Evolutionary conservation across 179 eudicot species (phyloP).

Genomic region (Heliamphora pulchella): DNA sequence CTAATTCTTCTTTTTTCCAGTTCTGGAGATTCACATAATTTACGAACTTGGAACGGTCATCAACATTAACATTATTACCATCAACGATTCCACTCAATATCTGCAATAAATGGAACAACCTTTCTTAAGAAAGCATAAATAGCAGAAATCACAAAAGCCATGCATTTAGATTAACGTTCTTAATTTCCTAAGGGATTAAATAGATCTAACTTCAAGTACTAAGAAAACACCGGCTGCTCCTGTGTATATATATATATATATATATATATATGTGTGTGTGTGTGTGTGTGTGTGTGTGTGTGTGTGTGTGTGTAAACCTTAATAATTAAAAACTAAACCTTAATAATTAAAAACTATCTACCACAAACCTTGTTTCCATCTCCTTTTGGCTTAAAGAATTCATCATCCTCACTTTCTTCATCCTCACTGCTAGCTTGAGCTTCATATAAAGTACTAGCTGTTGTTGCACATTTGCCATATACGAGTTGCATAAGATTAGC

Average conservation of each 20-base stretch:
- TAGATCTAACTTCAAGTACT: background rate
- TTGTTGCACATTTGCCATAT: slow-evolving; percentile 48
- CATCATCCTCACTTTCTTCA: slow-evolving; percentile 62
- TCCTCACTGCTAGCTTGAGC: slow-evolving; percentile 38
- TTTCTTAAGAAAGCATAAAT: background rate
- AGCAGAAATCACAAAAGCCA: background rate
- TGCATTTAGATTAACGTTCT: background rate
- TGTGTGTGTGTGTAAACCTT: too few species aligned
- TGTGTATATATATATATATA: too few species aligned
- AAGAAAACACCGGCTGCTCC: background rate
- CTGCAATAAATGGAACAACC: slow-evolving; percentile 27
- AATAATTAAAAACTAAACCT: too few species aligned
- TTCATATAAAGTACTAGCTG: slow-evolving; percentile 22
- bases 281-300: too few species aligned
- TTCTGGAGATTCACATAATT: slow-evolving; percentile 27
- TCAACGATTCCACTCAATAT: slow-evolving; percentile 33
- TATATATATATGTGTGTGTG: too few species aligned
- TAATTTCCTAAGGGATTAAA: background rate
- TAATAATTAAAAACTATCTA: background rate
- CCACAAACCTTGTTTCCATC: slow-evolving; percentile 66
- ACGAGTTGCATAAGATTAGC: slow-evolving; percentile 80
- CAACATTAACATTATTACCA: slow-evolving; percentile 38
- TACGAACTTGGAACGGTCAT: slow-evolving; percentile 68
- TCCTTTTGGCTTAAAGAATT: slow-evolving; percentile 87
- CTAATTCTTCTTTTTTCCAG: slow-evolving; percentile 47